Base-by-base conservation (phyloP, 768 basidiomycete species). In the Guyanaporus albipodus region DNA sequence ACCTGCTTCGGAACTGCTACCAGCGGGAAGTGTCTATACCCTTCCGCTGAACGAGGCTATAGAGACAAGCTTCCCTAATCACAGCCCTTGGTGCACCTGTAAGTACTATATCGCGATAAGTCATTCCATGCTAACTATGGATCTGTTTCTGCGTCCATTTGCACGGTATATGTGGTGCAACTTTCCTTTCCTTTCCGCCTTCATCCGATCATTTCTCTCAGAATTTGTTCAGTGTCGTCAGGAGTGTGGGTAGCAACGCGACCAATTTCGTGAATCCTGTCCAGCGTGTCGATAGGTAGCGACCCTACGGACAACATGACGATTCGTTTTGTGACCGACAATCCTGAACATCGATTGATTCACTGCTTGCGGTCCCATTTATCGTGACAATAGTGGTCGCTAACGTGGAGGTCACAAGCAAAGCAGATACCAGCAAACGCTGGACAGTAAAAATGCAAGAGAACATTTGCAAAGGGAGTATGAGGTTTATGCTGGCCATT, bases 301-400 rank as follows among this genome's bases (percentile, higher is more conserved):
- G 27, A 22, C 3, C 38, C 75, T 60, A 48, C 38, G 3, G 63
- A 76, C 66, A 63, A 75, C 55, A 76, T 78, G 18, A 75, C 75
- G 8, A 69, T 87, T 41, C 74, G 82, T 42, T 85, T 82, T 62
- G 59, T 64, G 15, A 82, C 82, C 0, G 77, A 85, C 51, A 48
- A 48, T 28, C 27, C 46, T 1, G 46, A 39, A 7, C 46, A 38
- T 15, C 40, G 46, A 38, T 22, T 47, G 24, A 38, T 47, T 23
- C 46, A 47, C 32, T 47, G 46, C 39, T 47, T 15, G 4, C 9
- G 22, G 15, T 38, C 8, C 27, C 15, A 33, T 9, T 8, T 17
- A 5, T n/a, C 28, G 9, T 1, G 17, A n/a, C n/a, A n/a, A n/a
- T n/a, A n/a, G n/a, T n/a, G n/a, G n/a, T n/a, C n/a, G n/a, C n/a